Evolutionary conservation across 345 rosid species (phyloP).

Genomic region (Erysimum cheiranthoides): DNA sequence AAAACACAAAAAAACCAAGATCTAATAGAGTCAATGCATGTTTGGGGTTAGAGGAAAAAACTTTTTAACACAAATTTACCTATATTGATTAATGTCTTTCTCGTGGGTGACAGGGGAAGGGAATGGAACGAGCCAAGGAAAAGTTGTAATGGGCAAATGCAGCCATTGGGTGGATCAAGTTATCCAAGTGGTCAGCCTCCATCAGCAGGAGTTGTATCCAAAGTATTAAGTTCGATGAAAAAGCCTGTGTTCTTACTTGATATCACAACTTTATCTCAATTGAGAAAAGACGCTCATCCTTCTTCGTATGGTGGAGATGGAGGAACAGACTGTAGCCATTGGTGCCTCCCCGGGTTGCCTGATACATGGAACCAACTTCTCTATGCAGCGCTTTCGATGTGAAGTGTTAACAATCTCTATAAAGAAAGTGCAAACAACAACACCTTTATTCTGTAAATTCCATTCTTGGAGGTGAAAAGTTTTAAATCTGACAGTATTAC

Average conservation of each 20-base stretch:
- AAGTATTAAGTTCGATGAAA: constrained; percentile 63
- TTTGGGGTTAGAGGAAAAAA: not conserved
- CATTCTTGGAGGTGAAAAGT: constrained; percentile 46
- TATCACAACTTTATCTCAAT: constrained; percentile 82
- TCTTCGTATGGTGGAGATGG: constrained; percentile 59
- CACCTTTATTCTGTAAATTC: constrained; percentile 44
- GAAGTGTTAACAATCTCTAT: constrained; percentile 32
- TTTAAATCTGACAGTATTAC: constrained; percentile 18
- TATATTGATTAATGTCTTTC: not conserved
- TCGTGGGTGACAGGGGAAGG: constrained; percentile 61
- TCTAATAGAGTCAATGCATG: not conserved
- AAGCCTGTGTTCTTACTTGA: constrained; percentile 76
- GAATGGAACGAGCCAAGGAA: constrained; percentile 83
- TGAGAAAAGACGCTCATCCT: constrained; percentile 95
- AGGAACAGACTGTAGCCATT: constrained; percentile 92
- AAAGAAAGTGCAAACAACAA: constrained; percentile 2
- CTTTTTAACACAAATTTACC: not conserved
- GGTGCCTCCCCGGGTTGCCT: constrained; percentile 98
- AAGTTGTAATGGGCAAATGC: constrained; percentile 69
- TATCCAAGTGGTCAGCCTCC: constrained; percentile 82
- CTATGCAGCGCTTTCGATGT: constrained; percentile 74
- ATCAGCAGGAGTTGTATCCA: constrained; percentile 58
- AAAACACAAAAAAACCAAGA: not conserved
- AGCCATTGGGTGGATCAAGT: constrained; percentile 70
- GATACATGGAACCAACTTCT: constrained; percentile 98